These are phyloP conservation scores for Colletotrichum ledebouriae DNA, from an alignment of 2,329 filamentous ascomycete species.

Conservation along the genomic window DNA sequence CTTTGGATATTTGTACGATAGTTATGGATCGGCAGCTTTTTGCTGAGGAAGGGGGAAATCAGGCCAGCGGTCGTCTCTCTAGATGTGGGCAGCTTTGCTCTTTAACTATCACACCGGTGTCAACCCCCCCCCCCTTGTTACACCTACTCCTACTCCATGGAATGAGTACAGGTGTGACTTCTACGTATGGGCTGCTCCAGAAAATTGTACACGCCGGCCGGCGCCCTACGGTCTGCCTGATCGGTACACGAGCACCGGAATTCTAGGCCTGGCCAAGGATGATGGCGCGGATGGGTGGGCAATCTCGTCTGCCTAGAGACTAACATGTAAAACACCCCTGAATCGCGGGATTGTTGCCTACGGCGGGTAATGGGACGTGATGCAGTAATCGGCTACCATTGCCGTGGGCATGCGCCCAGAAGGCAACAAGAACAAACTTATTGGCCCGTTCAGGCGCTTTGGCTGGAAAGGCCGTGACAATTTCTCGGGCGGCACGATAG, in stretches of 20 bases:
- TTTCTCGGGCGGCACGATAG: neutral
- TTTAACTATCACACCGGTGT: neutral
- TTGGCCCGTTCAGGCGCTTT: no score
- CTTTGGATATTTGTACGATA: neutral
- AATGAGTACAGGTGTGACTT: no score
- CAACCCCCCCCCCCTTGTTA: no score
- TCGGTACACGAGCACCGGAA: no score
- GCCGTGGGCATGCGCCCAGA: neutral
- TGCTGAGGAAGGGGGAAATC: neutral
- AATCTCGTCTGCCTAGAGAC: neutral
- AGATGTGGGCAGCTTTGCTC: neutral
- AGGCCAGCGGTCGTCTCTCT: neutral
- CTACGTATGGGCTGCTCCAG: no score
- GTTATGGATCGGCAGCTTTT: neutral
- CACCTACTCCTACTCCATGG: no score
- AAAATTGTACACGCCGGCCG: no score
- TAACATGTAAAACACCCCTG: neutral
- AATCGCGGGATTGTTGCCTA: constrained; percentile 1
- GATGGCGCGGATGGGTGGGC: neutral
- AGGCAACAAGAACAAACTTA: neutral
- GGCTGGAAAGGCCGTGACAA: no score
- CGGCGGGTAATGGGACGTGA: constrained; percentile 4
- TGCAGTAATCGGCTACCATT: constrained; percentile 21
- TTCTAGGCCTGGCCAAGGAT: neutral
- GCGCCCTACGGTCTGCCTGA: no score